Evolutionary conservation across 768 basidiomycete genomes (phyloP), one percentile per base, ranked within the genome.

Genomic region (Lenzites betulinus): DNA sequence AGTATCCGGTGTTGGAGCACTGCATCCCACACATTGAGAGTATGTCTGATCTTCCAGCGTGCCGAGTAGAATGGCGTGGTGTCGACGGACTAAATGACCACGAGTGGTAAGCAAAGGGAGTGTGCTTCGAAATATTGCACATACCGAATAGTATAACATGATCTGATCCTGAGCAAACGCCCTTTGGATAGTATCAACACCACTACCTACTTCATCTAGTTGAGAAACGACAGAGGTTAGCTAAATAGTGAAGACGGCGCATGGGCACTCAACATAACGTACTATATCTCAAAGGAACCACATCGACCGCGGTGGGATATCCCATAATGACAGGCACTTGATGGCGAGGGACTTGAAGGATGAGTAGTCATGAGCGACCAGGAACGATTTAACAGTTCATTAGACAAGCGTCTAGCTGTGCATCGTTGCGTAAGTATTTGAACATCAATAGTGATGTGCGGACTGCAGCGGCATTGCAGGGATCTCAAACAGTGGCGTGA

Each of bases 121-220:
- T 33, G 30, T 11, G 30, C 30, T 5, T 33, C 30, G 11, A 11
- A 33, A 5, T 33, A 11, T 11, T 11, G 36, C 18, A 52, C 39
- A 15, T 25, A 44, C 60, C 23, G 41, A 20, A 26, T 38, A 56
- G 44, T 47, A 51, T 35, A n/a, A 28, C 60, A 50, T 47, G 20
- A 49, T 18, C 3, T 49, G n/a, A 42, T 62, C 55, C 13, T 57
- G n/a, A 2, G 44, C 20, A 35, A 62, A 57, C 5, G 60, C 54
- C 12, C 50, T 50, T 1, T 26, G 18, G 1, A 50, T 18, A 2
- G 55, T 57, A 9, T 52, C 49, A 6, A 39, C 46, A 22, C 43
- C 60, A 13, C 26, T 42, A 22, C 42, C 26, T 8, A 57, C 28
- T 5, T 48, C 35, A 5, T 22, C 60, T 62, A n/a, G 22, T n/a